Percentiles rank a stretch among this genome's conserved stretches.
phyloP scores from a whole-genome alignment of 495 filamentous ascomycete species.

The Cercophora newfieldiana region DNA sequence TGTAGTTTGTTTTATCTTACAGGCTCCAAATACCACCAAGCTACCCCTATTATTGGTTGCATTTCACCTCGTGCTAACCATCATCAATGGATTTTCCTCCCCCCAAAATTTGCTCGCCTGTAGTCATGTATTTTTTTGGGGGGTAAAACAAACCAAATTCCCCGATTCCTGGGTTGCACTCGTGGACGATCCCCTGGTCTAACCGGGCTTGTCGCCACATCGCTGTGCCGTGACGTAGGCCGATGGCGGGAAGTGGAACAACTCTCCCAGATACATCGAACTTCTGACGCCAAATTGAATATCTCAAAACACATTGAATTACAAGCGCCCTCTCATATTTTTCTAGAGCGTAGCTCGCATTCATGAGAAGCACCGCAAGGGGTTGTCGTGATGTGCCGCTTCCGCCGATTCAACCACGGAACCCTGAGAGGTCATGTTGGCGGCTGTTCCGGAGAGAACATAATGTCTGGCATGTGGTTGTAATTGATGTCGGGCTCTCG shows the following conservation, averaged over 20 bases:
- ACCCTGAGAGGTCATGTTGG: not conserved
- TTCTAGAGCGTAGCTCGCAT: not conserved
- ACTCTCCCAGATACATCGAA: not conserved
- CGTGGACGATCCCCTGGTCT: not conserved
- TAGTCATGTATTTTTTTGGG: not conserved
- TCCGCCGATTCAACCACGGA: not conserved
- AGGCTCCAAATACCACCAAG: not conserved
- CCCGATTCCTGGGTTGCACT: not conserved
- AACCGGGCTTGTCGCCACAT: not conserved
- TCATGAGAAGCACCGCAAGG: not conserved
- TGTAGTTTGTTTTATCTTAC: too few relatives aligned
- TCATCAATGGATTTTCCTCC: not conserved
- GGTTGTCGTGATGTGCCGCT: not conserved
- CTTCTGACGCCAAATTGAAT: not conserved
- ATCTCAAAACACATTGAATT: too few relatives aligned
- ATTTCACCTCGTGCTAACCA: not conserved
- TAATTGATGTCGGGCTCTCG: constrained; percentile 29
- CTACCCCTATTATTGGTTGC: not conserved
- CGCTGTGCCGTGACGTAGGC: too few relatives aligned
- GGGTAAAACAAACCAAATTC: not conserved
- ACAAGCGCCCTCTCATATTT: too few relatives aligned
- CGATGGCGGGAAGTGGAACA: too few relatives aligned
- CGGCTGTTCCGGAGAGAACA: constrained; percentile 24
- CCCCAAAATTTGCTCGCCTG: not conserved
- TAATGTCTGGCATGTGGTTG: constrained; percentile 34